These are phyloP conservation scores for Ceratobasidium sp. DNA, from an alignment of 1,284 basidiomycete species.

Conservation along the genomic window DNA sequence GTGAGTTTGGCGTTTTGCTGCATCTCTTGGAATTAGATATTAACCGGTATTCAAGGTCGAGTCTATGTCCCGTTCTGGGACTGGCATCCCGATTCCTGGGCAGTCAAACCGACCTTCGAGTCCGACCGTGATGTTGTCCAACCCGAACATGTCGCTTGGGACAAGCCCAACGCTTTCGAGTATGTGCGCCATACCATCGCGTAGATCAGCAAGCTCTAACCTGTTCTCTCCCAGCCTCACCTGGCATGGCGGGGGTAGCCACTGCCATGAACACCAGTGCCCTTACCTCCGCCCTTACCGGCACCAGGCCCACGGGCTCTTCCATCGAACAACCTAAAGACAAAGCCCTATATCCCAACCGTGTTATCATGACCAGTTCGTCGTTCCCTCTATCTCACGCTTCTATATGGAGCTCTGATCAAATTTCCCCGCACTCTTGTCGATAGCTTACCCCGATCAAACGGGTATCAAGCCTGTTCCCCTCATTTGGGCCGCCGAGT, in stretches of 20 bases:
- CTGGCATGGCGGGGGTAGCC: slow-evolving; percentile 53
- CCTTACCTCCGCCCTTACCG: slow-evolving; percentile 48
- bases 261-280: slow-evolving; percentile 51
- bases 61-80: slow-evolving; percentile 40
- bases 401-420: slow-evolving; percentile 6
- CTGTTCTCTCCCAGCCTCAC: slow-evolving; percentile 49
- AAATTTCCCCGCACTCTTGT: slow-evolving; percentile 21
- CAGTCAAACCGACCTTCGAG: slow-evolving; percentile 46
- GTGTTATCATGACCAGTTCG: slow-evolving; percentile 82
- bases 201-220: slow-evolving; percentile 6
- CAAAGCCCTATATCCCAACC: slow-evolving; percentile 76
- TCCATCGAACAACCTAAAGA: slow-evolving; percentile 72
- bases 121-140: slow-evolving; percentile 43
- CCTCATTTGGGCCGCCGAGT: slow-evolving; percentile 82
- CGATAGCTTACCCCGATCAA: slow-evolving; percentile 74
- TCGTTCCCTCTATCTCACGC: slow-evolving; percentile 36
- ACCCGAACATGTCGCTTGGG: slow-evolving; percentile 40
- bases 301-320: slow-evolving; percentile 44
- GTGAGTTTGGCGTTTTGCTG: slow-evolving; percentile 56
- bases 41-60: slow-evolving; percentile 42
- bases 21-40: background rate
- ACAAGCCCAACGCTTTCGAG: slow-evolving; percentile 28
- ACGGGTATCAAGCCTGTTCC: slow-evolving; percentile 80
- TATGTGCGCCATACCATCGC: slow-evolving; percentile 43
- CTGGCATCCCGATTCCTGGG: slow-evolving; percentile 42